Percentiles rank a stretch among this genome's conserved stretches.
phyloP scores from a whole-genome alignment of 257 asterid species.

The Verbascum thapsus region DNA sequence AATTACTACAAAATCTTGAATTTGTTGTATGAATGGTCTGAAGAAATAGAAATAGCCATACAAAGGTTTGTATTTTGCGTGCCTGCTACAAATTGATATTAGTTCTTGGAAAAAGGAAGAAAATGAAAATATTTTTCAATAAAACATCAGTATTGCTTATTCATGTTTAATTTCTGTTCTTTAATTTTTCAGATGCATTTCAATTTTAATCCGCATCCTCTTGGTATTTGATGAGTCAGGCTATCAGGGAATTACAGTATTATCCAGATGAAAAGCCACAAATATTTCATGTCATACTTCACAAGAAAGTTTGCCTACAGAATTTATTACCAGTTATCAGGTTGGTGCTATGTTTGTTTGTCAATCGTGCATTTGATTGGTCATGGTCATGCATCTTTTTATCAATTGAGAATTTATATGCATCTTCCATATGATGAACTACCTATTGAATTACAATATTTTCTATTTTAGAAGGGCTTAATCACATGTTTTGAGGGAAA shows the following conservation, averaged over 20 bases:
- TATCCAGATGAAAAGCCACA: too few relatives aligned
- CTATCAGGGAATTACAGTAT: too few relatives aligned
- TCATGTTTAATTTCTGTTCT: not conserved
- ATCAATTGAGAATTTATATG: not conserved
- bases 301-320: not conserved
- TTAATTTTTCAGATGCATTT: not conserved
- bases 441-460: conserved; percentile 6
- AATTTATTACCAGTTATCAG: not conserved
- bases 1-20: not conserved
- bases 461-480: too few relatives aligned
- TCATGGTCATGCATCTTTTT: not conserved
- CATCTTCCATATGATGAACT: conserved; percentile 4
- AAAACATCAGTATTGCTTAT: not conserved
- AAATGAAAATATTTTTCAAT: too few relatives aligned
- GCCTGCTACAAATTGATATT: not conserved
- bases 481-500: too few relatives aligned
- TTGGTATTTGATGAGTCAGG: conserved; percentile 7
- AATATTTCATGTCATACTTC: conserved; percentile 3
- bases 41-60: conserved; percentile 9
- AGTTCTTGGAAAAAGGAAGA: conserved; percentile 6
- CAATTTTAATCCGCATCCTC: conserved; percentile 4
- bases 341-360: not conserved
- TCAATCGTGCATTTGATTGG: not conserved
- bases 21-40: not conserved
- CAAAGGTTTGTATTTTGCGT: not conserved